phyloP scores from a whole-genome alignment of 106 monocot genomes.

The Xerophyta viscosa region DNA sequence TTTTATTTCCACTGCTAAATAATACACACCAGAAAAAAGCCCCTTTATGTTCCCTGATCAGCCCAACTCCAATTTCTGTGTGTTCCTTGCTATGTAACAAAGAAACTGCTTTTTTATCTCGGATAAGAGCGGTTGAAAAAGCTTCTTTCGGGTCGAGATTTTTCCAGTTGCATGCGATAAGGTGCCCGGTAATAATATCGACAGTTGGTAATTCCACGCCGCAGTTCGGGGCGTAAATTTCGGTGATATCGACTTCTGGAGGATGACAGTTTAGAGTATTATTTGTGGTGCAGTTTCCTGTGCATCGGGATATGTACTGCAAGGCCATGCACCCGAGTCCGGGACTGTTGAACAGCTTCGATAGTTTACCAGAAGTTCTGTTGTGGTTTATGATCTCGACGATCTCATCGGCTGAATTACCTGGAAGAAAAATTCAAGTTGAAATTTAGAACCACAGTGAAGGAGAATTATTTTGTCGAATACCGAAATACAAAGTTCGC shows the following conservation, averaged over 20 bases:
- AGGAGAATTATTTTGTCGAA: too few species aligned
- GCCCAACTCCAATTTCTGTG: constrained; percentile 56
- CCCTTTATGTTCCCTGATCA: constrained; percentile 24
- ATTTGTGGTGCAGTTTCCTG: constrained; percentile 48
- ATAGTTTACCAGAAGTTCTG: constrained; percentile 53
- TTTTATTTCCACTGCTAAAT: constrained; percentile 44
- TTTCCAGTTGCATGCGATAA: constrained; percentile 39
- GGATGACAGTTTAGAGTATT: constrained; percentile 36
- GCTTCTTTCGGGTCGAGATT: constrained; percentile 33
- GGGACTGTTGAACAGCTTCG: constrained; percentile 37
- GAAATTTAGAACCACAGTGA: too few species aligned
- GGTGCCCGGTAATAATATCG: constrained; percentile 34
- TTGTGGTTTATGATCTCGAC: constrained; percentile 47
- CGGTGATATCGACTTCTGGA: constrained; percentile 51
- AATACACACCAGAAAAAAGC: constrained; percentile 61
- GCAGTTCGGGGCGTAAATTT: constrained; percentile 80
- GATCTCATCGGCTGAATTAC: constrained; percentile 53
- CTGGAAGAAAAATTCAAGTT: constrained; percentile 20
- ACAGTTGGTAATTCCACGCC: constrained; percentile 75
- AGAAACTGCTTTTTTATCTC: constrained; percentile 20
- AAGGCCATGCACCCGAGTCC: constrained; percentile 90
- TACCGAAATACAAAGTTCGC: too few species aligned
- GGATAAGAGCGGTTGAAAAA: constrained; percentile 17
- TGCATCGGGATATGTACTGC: constrained; percentile 57
- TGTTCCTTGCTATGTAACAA: constrained; percentile 38